These are phyloP conservation scores for Hyparrhenia diplandra DNA, from an alignment of 176 grass and related monocot genomes.

Conservation along the genomic window DNA sequence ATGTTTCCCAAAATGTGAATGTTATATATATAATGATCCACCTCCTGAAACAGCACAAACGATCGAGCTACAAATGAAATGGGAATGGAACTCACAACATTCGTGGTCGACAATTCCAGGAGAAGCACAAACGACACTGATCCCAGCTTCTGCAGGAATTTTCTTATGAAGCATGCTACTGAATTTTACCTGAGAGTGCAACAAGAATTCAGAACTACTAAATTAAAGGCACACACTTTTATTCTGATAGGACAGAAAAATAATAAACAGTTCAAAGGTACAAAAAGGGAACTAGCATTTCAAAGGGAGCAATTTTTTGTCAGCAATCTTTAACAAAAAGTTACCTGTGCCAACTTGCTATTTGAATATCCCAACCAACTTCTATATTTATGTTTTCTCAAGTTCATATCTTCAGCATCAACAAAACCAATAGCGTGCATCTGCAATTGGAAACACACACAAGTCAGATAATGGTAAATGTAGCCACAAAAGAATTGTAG, in stretches of 20 bases:
- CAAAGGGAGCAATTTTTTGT: background rate
- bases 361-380: conserved; percentile 84
- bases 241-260: background rate
- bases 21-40: background rate
- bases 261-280: background rate
- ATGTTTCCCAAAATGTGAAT: background rate
- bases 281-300: background rate
- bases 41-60: background rate
- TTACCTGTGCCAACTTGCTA: conserved; percentile 96
- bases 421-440: conserved; percentile 84
- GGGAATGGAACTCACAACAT: conserved; percentile 71
- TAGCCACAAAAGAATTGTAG: background rate
- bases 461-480: background rate
- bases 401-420: conserved; percentile 88
- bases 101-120: conserved; percentile 91
- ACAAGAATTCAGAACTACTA: background rate
- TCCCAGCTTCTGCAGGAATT: conserved; percentile 85
- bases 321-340: background rate
- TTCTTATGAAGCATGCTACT: conserved; percentile 93
- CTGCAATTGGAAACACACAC: conserved; percentile 42
- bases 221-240: background rate
- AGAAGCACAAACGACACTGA: conserved; percentile 60
- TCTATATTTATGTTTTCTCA: conserved; percentile 70
- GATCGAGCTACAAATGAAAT: background rate
- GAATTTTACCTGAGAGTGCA: conserved; percentile 70